These are phyloP conservation scores for Verruconis gallopava DNA, from an alignment of 2,329 filamentous ascomycete species.

Conservation along the genomic window DNA sequence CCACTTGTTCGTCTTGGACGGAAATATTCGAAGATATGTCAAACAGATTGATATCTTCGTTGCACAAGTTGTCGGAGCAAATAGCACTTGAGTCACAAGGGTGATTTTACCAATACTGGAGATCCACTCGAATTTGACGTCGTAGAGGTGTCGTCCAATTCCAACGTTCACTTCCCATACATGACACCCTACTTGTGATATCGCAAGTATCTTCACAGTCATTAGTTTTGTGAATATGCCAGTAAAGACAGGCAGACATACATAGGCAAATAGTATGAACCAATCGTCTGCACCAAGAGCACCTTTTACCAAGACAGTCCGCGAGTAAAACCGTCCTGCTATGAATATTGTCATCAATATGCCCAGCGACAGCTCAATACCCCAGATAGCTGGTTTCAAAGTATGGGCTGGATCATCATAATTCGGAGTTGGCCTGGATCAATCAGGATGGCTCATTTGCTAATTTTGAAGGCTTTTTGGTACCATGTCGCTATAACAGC, in stretches of 20 bases:
- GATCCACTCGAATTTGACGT: not conserved
- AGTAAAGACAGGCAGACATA: slow-evolving; percentile 4
- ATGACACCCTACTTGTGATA: not conserved
- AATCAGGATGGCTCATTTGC: too few species aligned
- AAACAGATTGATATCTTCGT: slow-evolving; percentile 11
- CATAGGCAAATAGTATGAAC: slow-evolving; percentile 5
- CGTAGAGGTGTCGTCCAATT: slow-evolving; percentile 7
- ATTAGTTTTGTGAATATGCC: too few species aligned
- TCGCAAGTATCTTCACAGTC: not conserved
- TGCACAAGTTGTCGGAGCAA: slow-evolving; percentile 6
- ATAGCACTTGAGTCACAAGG: slow-evolving; percentile 7
- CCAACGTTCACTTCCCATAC: not conserved
- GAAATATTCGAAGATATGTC: slow-evolving; percentile 9
- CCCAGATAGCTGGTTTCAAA: not conserved
- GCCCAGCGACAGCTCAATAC: slow-evolving; percentile 4
- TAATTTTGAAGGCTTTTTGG: too few species aligned
- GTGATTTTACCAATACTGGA: slow-evolving; percentile 7
- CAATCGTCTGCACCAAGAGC: slow-evolving; percentile 10
- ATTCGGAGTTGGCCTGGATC: not conserved
- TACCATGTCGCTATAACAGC: too few species aligned
- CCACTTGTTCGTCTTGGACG: slow-evolving; percentile 3
- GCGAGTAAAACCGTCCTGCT: slow-evolving; percentile 7
- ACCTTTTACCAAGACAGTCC: slow-evolving; percentile 3
- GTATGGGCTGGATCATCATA: not conserved
- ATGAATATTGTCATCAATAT: slow-evolving; percentile 5